phyloP scores from a whole-genome alignment of 345 rosid species.

The Geranium rotundifolium region DNA sequence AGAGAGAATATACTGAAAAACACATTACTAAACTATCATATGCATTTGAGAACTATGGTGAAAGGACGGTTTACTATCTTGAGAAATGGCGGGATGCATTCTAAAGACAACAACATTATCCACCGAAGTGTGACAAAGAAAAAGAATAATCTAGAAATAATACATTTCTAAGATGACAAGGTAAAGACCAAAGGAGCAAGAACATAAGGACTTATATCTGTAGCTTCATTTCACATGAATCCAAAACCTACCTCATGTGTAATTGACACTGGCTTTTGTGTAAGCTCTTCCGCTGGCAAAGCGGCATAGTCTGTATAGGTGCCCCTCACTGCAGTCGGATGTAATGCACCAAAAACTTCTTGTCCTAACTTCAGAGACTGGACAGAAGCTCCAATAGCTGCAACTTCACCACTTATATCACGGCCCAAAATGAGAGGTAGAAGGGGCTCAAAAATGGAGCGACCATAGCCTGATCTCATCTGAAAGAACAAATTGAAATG shows the following conservation, averaged over 20 bases:
- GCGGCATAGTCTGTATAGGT: constrained; percentile 80
- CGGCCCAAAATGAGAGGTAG: constrained; percentile 91
- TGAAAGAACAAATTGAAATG: constrained; percentile 21
- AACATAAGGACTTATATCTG: background rate
- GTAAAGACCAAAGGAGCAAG: background rate
- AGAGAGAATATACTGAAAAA: background rate
- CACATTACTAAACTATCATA: background rate
- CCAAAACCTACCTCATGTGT: constrained; percentile 51
- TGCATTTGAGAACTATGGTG: background rate
- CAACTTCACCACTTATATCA: constrained; percentile 84
- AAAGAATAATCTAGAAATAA: too few relatives aligned
- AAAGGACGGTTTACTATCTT: too few relatives aligned
- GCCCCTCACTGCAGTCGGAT: constrained; percentile 94
- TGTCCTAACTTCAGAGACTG: constrained; percentile 55
- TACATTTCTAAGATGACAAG: background rate
- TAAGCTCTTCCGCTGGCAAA: constrained; percentile 74
- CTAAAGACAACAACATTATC: background rate
- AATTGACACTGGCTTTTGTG: constrained; percentile 56
- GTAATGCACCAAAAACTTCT: constrained; percentile 93
- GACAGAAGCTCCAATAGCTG: constrained; percentile 64
- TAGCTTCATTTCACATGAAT: background rate
- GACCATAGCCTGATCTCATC: constrained; percentile 96
- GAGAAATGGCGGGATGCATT: background rate
- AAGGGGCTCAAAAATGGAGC: constrained; percentile 77
- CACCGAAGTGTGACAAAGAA: background rate